Percentiles rank a stretch among this genome's conserved stretches.
These are phyloP conservation scores for Caryopteris hybrid DNA, from an alignment of 305 asterid species.

Conservation along the genomic window DNA sequence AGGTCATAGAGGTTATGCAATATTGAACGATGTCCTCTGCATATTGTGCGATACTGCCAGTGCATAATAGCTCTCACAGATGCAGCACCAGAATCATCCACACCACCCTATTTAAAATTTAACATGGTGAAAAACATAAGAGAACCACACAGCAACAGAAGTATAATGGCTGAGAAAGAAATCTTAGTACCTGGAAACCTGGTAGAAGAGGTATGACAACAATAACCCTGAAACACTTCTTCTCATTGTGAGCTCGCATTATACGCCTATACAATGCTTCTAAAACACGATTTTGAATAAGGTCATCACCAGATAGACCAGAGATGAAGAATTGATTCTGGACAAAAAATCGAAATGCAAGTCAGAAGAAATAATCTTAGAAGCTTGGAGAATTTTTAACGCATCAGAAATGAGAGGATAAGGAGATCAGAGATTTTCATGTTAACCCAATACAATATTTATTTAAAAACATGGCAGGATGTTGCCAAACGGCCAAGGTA, in stretches of 20 bases:
- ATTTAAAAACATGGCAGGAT: background rate
- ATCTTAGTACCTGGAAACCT: constrained; percentile 77
- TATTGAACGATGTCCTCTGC: constrained; percentile 77
- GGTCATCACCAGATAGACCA: constrained; percentile 87
- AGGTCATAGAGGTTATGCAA: constrained; percentile 64
- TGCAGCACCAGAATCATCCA: constrained; percentile 99
- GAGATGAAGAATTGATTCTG: constrained; percentile 99
- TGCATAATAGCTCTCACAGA: constrained; percentile 98
- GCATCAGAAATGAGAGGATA: background rate
- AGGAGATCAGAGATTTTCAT: background rate
- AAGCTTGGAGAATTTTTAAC: background rate
- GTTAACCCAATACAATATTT: background rate
- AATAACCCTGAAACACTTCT: constrained; percentile 86
- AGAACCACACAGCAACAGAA: constrained; percentile 5
- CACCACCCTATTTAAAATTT: constrained; percentile 70
- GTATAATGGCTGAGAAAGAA: constrained; percentile 5
- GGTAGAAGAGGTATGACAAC: constrained; percentile 95
- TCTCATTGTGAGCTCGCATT: constrained; percentile 80
- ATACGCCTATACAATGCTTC: constrained; percentile 78
- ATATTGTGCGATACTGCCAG: constrained; percentile 94
- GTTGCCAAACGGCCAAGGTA: background rate
- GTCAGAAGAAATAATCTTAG: constrained; percentile 18
- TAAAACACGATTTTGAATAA: constrained; percentile 79
- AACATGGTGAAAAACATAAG: constrained; percentile 12
- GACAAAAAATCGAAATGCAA: constrained; percentile 24